A percentile compares a stretch with the other conserved stretches of the same genome.
Conservation (phyloP, 495 filamentous ascomycete genomes). For the Penicillium crystallinum region DNA sequence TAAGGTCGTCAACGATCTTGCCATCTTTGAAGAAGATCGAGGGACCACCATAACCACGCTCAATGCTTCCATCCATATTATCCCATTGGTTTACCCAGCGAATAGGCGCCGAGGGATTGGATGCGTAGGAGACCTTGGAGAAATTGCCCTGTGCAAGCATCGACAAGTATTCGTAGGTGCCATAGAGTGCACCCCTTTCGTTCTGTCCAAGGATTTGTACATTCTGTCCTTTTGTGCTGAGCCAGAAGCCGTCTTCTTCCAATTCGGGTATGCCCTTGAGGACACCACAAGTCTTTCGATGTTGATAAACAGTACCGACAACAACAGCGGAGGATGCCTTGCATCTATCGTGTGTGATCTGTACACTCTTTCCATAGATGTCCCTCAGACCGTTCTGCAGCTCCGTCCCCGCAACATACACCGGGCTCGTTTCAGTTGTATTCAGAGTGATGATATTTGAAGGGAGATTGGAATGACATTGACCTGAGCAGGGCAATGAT, state of each 20-base stretch:
- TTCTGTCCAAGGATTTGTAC: conserved; percentile 63
- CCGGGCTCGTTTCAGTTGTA: conserved; percentile 45
- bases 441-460: conserved; percentile 53
- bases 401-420: conserved; percentile 55
- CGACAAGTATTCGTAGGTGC: conserved; percentile 64
- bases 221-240: conserved; percentile 38
- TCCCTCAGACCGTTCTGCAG: conserved; percentile 52
- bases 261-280: conserved; percentile 37
- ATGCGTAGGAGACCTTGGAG: conserved; percentile 45
- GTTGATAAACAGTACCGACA: conserved; percentile 54
- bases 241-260: conserved; percentile 59
- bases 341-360: conserved; percentile 25
- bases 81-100: conserved; percentile 74
- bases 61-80: conserved; percentile 65
- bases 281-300: conserved; percentile 34
- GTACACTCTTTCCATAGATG: conserved; percentile 45
- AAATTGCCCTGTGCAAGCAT: conserved; percentile 58
- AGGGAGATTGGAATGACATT: conserved; percentile 35
- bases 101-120: conserved; percentile 57
- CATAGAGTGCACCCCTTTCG: conserved; percentile 64
- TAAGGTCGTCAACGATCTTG: conserved; percentile 49
- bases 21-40: conserved; percentile 66
- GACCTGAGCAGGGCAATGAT: conserved; percentile 38
- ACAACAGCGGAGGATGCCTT: conserved; percentile 37
- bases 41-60: conserved; percentile 62